These are phyloP conservation scores for Colletotrichum neosansevieriae DNA, from an alignment of 2,329 filamentous ascomycete species.

Conservation along the genomic window DNA sequence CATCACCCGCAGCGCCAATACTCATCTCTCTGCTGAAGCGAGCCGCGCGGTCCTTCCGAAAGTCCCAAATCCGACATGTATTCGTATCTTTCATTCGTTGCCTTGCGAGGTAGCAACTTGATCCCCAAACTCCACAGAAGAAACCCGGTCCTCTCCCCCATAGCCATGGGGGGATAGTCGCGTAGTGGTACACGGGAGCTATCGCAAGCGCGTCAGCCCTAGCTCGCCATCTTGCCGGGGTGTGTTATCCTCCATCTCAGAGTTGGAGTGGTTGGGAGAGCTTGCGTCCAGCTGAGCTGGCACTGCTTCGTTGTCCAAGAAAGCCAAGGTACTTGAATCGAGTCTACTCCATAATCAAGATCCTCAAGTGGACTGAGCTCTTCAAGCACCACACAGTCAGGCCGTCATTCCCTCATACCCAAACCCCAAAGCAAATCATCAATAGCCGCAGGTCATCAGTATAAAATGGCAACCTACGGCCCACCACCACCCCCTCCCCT, in stretches of 20 bases:
- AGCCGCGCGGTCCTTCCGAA: slow-evolving; percentile 8
- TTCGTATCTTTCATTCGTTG: slow-evolving; percentile 2
- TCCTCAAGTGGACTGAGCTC: too few relatives aligned
- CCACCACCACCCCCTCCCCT: background rate
- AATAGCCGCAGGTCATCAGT: background rate
- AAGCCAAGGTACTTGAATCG: slow-evolving; percentile 9
- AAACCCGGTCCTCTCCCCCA: too few relatives aligned
- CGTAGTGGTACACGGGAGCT: slow-evolving; percentile 15
- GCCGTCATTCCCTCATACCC: background rate
- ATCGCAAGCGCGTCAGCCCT: slow-evolving; percentile 27
- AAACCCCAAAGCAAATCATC: background rate
- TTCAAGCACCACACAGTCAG: background rate
- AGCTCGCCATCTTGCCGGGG: slow-evolving; percentile 1
- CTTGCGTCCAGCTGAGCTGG: background rate
- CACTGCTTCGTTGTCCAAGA: background rate
- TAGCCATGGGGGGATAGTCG: background rate
- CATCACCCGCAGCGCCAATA: background rate
- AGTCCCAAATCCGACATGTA: background rate
- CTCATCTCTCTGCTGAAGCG: background rate
- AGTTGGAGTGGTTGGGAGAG: background rate
- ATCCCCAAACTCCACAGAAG: background rate
- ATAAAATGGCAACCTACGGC: slow-evolving; percentile 29
- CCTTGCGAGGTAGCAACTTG: background rate
- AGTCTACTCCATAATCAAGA: background rate
- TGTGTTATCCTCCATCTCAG: background rate